Percentiles rank a stretch among this genome's conserved stretches.
Evolutionary conservation across 441 rosid species (phyloP).

Genomic region (Erodium texanum): DNA sequence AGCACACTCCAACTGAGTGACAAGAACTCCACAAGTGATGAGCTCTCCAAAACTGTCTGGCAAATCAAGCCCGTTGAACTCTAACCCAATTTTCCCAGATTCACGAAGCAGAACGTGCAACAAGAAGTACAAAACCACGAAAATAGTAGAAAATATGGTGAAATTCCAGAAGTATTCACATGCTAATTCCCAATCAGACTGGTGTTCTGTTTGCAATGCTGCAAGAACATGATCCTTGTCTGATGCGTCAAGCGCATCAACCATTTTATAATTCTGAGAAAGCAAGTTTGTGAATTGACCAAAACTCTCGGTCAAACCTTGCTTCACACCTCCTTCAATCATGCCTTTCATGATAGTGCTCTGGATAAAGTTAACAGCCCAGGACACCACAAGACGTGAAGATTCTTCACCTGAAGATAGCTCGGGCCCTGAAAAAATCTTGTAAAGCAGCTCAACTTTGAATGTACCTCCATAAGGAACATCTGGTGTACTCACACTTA

Average conservation of each 20-base stretch:
- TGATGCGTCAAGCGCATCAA: slow-evolving; percentile 26
- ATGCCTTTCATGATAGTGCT: slow-evolving; percentile 67
- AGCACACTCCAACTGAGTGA: slow-evolving; percentile 52
- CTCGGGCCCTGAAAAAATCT: slow-evolving; percentile 50
- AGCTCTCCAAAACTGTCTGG: slow-evolving; percentile 88
- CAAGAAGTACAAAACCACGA: slow-evolving; percentile 42
- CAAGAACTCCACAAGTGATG: slow-evolving; percentile 41
- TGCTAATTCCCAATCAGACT: slow-evolving; percentile 58
- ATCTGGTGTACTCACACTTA: slow-evolving; percentile 64
- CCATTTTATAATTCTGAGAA: slow-evolving; percentile 37
- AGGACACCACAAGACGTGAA: slow-evolving; percentile 49
- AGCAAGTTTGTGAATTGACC: slow-evolving; percentile 46
- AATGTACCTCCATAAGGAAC: slow-evolving; percentile 75
- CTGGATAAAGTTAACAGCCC: slow-evolving; percentile 58
- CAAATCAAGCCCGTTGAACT: slow-evolving; percentile 61
- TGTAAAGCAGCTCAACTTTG: slow-evolving; percentile 62
- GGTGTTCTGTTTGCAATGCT: slow-evolving; percentile 47
- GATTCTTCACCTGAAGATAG: slow-evolving; percentile 44
- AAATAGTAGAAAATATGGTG: slow-evolving; percentile 43
- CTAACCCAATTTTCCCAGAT: slow-evolving; percentile 47
- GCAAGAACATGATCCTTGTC: slow-evolving; percentile 50
- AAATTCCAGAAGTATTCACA: slow-evolving; percentile 55
- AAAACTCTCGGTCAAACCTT: slow-evolving; percentile 71
- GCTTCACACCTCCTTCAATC: slow-evolving; percentile 78
- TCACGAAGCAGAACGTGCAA: slow-evolving; percentile 49